Percentiles rank a stretch among this genome's conserved stretches.
Conservation (phyloP, 176 grass and related monocot genomes). For the Avena sativa region DNA sequence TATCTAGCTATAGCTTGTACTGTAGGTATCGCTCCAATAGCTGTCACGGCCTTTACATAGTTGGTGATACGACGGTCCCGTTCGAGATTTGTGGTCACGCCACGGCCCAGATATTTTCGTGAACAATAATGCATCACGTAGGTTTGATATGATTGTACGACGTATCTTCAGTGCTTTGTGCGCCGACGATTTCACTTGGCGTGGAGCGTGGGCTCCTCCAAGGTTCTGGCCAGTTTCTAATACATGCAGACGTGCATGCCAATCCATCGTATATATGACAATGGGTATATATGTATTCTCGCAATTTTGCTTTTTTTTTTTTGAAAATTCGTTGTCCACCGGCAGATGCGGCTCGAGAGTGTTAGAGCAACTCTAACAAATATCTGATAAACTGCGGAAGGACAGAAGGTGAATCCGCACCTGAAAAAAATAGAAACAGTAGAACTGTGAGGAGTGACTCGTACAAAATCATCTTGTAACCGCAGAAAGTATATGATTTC, state of each 20-base stretch:
- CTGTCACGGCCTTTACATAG: no score
- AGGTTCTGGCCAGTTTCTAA: neutral
- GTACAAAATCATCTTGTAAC: no score
- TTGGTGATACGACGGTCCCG: neutral
- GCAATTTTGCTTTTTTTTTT: no score
- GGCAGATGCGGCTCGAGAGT: no score
- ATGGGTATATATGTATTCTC: no score
- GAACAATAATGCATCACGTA: neutral
- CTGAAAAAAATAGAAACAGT: no score
- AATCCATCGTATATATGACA: neutral
- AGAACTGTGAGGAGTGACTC: no score
- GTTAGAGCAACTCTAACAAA: no score
- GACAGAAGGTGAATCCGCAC: no score
- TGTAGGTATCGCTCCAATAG: neutral
- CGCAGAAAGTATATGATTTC: no score
- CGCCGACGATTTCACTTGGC: neutral
- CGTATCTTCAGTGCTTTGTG: neutral
- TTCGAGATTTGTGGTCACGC: neutral
- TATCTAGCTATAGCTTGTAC: neutral
- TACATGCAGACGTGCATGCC: neutral
- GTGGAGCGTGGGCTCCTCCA: neutral
- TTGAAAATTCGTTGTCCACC: no score
- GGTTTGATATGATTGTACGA: neutral
- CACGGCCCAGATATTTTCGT: neutral
- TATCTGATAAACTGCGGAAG: no score